phyloP scores from a whole-genome alignment of 106 monocot species.

The Apostasia shenzhenica region DNA sequence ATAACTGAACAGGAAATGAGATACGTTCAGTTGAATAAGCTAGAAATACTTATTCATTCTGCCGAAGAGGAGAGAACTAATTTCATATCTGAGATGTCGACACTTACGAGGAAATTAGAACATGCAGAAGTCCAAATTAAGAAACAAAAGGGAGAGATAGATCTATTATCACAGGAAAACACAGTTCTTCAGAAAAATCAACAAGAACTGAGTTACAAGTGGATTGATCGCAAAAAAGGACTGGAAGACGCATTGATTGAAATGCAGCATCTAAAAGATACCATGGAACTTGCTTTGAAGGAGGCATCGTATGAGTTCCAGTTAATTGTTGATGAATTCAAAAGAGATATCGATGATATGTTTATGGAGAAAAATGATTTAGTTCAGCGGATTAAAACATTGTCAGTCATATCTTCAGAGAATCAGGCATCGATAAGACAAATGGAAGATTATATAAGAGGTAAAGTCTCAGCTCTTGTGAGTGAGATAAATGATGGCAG shows the following conservation, averaged over 20 bases:
- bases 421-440: conserved; percentile 10
- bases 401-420: conserved; percentile 9
- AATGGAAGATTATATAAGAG: conserved; percentile 19
- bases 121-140: conserved; percentile 11
- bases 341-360: conserved; percentile 18
- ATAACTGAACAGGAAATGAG: conserved; percentile 15
- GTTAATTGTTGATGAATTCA: conserved; percentile 14
- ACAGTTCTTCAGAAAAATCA: conserved; percentile 17
- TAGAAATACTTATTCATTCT: conserved; percentile 7
- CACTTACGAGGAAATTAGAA: not conserved
- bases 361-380: conserved; percentile 15
- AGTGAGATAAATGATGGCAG: conserved; percentile 12
- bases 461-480: conserved; percentile 14
- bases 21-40: conserved; percentile 8
- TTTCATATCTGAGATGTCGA: conserved; percentile 6
- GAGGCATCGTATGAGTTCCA: conserved; percentile 15
- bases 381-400: conserved; percentile 14
- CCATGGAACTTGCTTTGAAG: conserved; percentile 8
- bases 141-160: conserved; percentile 11
- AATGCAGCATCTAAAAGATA: conserved; percentile 13
- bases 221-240: conserved; percentile 21
- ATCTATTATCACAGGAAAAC: conserved; percentile 19
- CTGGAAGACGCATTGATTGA: conserved; percentile 11
- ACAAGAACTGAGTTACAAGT: conserved; percentile 17
- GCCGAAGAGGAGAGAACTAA: conserved; percentile 16